Evolutionary conservation across 148 eudicot species (phyloP), one percentile per base, ranked within the genome.

Genomic region (Rheum nobile): DNA sequence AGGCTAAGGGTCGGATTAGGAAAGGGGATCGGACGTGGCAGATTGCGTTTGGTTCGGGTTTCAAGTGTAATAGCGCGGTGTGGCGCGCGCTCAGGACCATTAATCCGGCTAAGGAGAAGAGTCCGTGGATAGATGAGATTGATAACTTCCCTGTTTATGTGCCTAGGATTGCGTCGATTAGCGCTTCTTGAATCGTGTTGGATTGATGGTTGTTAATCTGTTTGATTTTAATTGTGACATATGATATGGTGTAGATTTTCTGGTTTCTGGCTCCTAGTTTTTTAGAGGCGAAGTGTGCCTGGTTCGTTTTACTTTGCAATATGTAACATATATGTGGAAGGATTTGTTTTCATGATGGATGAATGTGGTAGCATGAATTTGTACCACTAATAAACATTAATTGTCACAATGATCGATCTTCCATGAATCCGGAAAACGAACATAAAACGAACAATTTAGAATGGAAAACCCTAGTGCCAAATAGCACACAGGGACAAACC

Each of bases 81-180:
- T 83, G 83, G 83, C 46, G 43, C 0, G 83, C 86, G 1, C 61
- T 83, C 65, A 80, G 57, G 83, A 83, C 86, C 0, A 78, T 83
- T 26, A 76, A 80, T 21, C 86, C 83, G 0, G 67, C 79, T 21
- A 76, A 78, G 67, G 86, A 83, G 75, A 78, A 78, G 67, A 83
- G 76, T 50, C 86, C 86, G 39, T 83, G 86, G 86, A 73, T 83
- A n/a, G 83, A 83, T 76, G 86, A 83, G 79, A 83, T 83, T 73
- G 35, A 80, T 29, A 73, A 78, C 0, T 83, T 73, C n/a, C 86
- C 86, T 13, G 83, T 83, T 22, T 67, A 67, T 50, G 75, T 83
- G 37, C 86, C 86, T n/a, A 83, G 37, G 43, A 31, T 83, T 14
- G 63, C 85, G 0, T 73, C 74, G 8, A 55, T 70, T 50, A 50